Conservation (phyloP, 176 grass and related monocot species). For the Carex littledalei region DNA sequence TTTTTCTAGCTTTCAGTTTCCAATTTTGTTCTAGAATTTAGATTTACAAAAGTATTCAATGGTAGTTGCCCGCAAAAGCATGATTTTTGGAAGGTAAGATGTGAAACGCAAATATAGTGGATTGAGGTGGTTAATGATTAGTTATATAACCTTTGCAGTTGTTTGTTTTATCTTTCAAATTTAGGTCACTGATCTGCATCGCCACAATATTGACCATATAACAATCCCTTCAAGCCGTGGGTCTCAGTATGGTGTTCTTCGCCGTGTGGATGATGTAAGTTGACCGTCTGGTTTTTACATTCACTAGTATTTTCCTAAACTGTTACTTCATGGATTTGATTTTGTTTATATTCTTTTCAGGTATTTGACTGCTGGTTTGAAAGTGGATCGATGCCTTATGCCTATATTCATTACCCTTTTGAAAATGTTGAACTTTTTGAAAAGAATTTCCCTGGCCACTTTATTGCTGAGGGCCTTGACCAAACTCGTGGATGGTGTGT, state of each 20-base stretch:
- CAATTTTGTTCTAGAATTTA: background rate
- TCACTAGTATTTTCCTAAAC: too few species aligned
- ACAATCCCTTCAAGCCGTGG: slow-evolving; percentile 89
- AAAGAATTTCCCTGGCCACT: slow-evolving; percentile 96
- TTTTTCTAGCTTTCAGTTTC: slow-evolving; percentile 20
- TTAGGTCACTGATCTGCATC: slow-evolving; percentile 94
- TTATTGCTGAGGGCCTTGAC: slow-evolving; percentile 95
- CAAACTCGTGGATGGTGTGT: slow-evolving; percentile 97
- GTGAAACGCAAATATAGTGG: background rate
- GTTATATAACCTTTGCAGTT: background rate
- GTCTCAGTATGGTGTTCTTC: slow-evolving; percentile 62
- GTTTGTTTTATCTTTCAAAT: slow-evolving; percentile 8
- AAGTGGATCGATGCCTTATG: slow-evolving; percentile 98
- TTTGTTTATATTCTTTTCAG: slow-evolving; percentile 33
- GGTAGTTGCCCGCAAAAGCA: background rate
- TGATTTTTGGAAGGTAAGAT: background rate
- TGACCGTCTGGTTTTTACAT: background rate
- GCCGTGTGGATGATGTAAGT: slow-evolving; percentile 93
- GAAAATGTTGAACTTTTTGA: slow-evolving; percentile 94
- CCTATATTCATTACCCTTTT: slow-evolving; percentile 98
- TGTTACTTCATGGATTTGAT: slow-evolving; percentile 3
- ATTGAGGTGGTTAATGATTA: background rate
- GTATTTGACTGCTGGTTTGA: slow-evolving; percentile 99
- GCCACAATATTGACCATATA: slow-evolving; percentile 95
- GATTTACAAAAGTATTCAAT: background rate